Conservation (phyloP, 495 filamentous ascomycete species). For the Aspergillus wentii region DNA sequence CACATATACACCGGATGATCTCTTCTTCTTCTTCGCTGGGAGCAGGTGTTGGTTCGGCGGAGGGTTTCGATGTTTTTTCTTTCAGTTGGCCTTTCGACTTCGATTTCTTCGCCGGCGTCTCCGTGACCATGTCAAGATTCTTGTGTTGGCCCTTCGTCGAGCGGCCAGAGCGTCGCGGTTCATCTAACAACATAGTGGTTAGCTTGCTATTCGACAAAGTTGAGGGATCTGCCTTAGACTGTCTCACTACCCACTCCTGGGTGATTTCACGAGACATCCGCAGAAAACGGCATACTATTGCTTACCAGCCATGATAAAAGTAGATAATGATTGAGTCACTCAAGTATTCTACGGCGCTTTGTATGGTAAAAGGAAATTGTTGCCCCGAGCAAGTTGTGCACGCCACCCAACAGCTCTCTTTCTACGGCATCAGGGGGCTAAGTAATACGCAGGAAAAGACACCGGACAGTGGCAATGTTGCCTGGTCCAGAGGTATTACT, state of each 20-base stretch:
- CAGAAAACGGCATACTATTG: slow-evolving; percentile 27
- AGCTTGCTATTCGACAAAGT: slow-evolving; percentile 19
- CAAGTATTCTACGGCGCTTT: slow-evolving; percentile 37
- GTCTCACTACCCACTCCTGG: slow-evolving; percentile 2
- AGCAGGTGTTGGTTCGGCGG: slow-evolving; percentile 45
- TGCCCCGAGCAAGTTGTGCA: slow-evolving; percentile 15
- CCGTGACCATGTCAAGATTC: slow-evolving; percentile 64
- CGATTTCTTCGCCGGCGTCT: slow-evolving; percentile 54
- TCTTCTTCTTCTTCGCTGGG: slow-evolving; percentile 64
- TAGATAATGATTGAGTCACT: slow-evolving; percentile 16
- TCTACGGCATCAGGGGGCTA: slow-evolving; percentile 42
- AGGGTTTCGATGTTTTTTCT: slow-evolving; percentile 44
- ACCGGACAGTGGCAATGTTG: slow-evolving; percentile 24
- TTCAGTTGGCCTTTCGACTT: slow-evolving; percentile 57
- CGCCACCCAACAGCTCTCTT: slow-evolving; percentile 27
- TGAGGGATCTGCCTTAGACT: slow-evolving; percentile 2
- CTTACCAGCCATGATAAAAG: slow-evolving; percentile 44
- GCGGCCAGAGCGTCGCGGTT: slow-evolving; percentile 88
- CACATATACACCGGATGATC: slow-evolving; percentile 90
- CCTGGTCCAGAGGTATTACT: slow-evolving; percentile 34
- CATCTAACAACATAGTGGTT: slow-evolving; percentile 49
- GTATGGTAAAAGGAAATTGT: slow-evolving; percentile 12
- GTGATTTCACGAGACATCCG: slow-evolving; percentile 5
- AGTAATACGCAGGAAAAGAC: slow-evolving; percentile 40
- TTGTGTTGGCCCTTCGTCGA: slow-evolving; percentile 97